phyloP scores from a whole-genome alignment of 805 yeast species.

The Spathaspora gorwiae region DNA sequence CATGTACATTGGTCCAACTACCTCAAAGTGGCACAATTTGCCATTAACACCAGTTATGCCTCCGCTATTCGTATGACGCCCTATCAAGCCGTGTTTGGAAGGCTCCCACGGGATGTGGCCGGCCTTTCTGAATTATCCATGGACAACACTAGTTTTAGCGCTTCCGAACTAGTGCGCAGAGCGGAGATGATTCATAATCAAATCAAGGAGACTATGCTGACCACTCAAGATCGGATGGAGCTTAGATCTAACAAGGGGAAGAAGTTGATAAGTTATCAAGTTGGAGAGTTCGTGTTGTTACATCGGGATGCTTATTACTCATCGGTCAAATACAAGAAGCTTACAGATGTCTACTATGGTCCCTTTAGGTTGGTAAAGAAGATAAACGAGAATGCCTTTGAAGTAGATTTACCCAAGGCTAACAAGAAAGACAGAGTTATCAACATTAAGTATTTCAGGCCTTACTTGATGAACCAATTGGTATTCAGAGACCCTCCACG shows the following conservation, averaged over 20 bases:
- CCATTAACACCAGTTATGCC: background rate
- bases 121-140: background rate
- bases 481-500: too few species aligned
- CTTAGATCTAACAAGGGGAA: background rate
- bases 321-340: background rate
- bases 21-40: background rate
- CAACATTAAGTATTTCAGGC: background rate
- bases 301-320: background rate
- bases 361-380: background rate
- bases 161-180: background rate
- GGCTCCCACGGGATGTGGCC: background rate
- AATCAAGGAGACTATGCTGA: background rate
- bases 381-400: background rate
- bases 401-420: background rate
- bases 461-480: too few species aligned
- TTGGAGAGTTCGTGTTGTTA: background rate
- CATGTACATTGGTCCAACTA: background rate
- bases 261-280: background rate
- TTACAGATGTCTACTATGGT: background rate
- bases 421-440: background rate
- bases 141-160: background rate
- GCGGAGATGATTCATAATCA: background rate
- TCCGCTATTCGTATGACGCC: background rate
- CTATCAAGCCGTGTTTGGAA: background rate
- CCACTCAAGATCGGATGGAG: background rate